Base-by-base conservation (phyloP, 1,284 basidiomycete genomes). In the Volvariella volvacea region DNA sequence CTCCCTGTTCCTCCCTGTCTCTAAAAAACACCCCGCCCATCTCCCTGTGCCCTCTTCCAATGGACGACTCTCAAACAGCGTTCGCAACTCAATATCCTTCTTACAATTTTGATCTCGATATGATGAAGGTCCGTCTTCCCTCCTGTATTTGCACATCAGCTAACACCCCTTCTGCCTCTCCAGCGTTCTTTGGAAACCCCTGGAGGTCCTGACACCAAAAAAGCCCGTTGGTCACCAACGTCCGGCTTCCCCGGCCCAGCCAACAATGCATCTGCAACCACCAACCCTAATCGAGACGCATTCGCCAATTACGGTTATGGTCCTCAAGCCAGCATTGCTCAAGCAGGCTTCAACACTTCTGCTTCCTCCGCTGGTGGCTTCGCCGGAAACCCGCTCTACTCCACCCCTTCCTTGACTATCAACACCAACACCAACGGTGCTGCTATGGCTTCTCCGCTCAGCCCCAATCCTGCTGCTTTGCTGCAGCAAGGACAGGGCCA, bases 241-340 rank as follows among this genome's bases (percentile, higher is more conserved):
- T 80, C 80, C 19, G 76, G 79, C 54, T 74, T 69, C 46, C 54
- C 65, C 38, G 61, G 55, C 52, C 59, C 68, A 66, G 57, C 58
- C 43, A 57, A 52, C 40, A 55, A 53, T 51, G 50, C 67, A 42
- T 61, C 63, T 43, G 50, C 58, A 48, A 55, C 56, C 38, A 62
- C 58, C 45, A 57, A 59, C 49, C 65, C 70, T 37, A 63, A 69
- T 44, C 74, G 80, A 43, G 83, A 88, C 59, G 75, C 80, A 30
- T 88, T 85, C 59, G 83, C 83, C 48, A 88, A 88, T 71, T 89
- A 88, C 57, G 86, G 87, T 51, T 89, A 88, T 57, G 86, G 84
- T 21, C 80, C 81, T 17, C 80, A 86, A 54, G 80, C 81, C 33
- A 75, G 63, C 59, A 74, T 84, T 50, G 58, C 70, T 49, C 71